Evolutionary conservation across 768 basidiomycete genomes (phyloP).

Genomic region (Termitomyces sp.): DNA sequence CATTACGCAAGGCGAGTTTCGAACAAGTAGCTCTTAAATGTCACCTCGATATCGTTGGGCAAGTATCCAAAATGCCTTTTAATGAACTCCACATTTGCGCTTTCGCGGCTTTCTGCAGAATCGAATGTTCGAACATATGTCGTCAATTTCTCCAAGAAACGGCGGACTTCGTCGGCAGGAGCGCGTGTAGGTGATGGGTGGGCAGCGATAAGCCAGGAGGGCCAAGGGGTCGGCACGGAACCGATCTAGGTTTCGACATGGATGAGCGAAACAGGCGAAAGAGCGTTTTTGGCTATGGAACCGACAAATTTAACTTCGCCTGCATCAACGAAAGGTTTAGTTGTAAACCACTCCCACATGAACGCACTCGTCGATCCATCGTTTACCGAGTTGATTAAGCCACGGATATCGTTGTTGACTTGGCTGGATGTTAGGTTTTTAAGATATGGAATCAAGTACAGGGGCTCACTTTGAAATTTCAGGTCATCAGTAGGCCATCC

Average conservation of each 20-base stretch:
- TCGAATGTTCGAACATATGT: conserved; percentile 64
- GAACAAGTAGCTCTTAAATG: background rate
- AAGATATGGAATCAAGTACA: background rate
- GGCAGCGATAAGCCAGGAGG: conserved; percentile 93
- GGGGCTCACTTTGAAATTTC: conserved; percentile 60
- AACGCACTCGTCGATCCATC: conserved; percentile 84
- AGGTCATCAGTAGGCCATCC: conserved; percentile 65
- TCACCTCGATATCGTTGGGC: conserved; percentile 73
- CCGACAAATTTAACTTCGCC: conserved; percentile 82
- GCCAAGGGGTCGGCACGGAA: conserved; percentile 90
- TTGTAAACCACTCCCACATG: conserved; percentile 93
- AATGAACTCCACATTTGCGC: conserved; percentile 70
- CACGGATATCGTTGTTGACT: conserved; percentile 82
- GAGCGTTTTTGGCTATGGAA: conserved; percentile 4
- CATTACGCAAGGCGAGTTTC: background rate
- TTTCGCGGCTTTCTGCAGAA: conserved; percentile 47
- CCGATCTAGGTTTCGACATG: conserved; percentile 51
- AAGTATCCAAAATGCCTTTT: conserved; percentile 75
- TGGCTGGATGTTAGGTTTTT: background rate
- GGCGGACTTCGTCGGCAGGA: conserved; percentile 36
- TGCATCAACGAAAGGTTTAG: conserved; percentile 67
- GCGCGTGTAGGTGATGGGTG: conserved; percentile 62
- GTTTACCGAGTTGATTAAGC: conserved; percentile 83
- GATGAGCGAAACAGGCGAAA: background rate
- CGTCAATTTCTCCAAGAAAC: conserved; percentile 63